Evolutionary conservation across 805 yeast genomes (phyloP), one percentile per base, ranked within the genome.

Genomic region (Metschnikowia gelsemii): DNA sequence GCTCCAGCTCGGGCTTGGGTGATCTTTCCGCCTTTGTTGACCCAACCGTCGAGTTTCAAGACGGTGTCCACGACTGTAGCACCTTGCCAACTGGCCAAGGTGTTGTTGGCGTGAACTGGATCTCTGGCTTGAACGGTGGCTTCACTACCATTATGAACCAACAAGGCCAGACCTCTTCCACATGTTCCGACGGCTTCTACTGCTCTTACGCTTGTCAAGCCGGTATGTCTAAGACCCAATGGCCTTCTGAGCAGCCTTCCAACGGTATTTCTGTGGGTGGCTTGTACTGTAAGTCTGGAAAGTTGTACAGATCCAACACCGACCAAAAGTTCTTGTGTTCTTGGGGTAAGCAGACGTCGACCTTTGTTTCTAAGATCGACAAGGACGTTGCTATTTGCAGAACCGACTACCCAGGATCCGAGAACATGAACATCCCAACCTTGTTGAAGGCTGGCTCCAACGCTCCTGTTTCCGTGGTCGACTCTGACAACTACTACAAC

Each of bases 331-430:
- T 73, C 66, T 69, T 83, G 57, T 83, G 89, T 74, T 78, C 72
- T 61, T 77, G 84, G 81, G 88, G 84, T 51, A 63, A 59, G 31
- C 61, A 78, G 43, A 60, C 75, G 38, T 85, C 87, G 38, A 54
- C 57, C 38, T 84, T 80, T 43, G 72, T 66, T 32, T 74, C 79
- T 46, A 62, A 80, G 49, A 61, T 80, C 42, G 57, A 57, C 49
- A 59, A 77, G 45, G 67, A 69, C 32, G 82, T 83, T 49, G 81
- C 87, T 33, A 70, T 82, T 46, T 82, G 89, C 66, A 77, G 87
- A 73, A 82, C 89, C 48, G 89, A 82, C 64, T 82, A 82, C 68
- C 89, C 89, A 56, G 89, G 89, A 67, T 78, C 88, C 40, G 89
- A 82, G 71, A 82, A 82, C 68, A 82, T 82, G 89, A 81, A 75